These are phyloP conservation scores for Colletotrichum australisinense DNA, from an alignment of 2,329 filamentous ascomycete species.

Conservation along the genomic window DNA sequence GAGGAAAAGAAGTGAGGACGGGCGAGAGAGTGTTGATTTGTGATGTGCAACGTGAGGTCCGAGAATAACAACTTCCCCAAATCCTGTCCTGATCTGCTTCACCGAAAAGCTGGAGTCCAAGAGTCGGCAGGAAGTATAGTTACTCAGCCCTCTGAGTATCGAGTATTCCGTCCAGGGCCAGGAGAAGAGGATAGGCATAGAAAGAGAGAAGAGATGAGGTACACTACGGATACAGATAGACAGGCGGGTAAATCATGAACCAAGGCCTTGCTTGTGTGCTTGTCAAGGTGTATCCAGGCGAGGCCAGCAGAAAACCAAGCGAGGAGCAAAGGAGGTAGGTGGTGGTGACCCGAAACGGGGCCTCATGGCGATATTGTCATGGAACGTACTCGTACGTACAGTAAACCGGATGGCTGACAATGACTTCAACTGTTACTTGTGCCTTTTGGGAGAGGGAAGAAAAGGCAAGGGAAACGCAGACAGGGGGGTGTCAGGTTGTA, in stretches of 20 bases:
- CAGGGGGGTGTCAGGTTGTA: constrained; percentile 13
- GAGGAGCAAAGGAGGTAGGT: background rate
- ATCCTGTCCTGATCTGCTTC: too few species aligned
- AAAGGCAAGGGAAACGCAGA: background rate
- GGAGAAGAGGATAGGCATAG: background rate
- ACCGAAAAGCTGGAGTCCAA: constrained; percentile 6
- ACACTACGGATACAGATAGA: too few species aligned
- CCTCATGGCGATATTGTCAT: constrained; percentile 29
- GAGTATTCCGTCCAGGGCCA: background rate
- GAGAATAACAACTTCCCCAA: constrained; percentile 34
- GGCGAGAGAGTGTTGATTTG: constrained; percentile 1
- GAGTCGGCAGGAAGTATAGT: constrained; percentile 11
- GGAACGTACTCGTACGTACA: background rate
- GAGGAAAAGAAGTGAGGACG: background rate
- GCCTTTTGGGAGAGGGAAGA: background rate
- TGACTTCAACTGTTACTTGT: background rate
- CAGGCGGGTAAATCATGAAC: constrained; percentile 14
- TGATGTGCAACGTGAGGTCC: constrained; percentile 32
- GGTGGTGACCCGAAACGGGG: constrained; percentile 23
- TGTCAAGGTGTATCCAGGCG: background rate
- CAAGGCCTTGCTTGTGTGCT: background rate
- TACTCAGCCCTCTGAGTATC: constrained; percentile 15
- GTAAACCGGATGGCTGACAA: background rate
- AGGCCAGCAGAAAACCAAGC: background rate
- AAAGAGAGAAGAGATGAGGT: background rate